Evolutionary conservation across 805 yeast species (phyloP), one percentile per base, ranked within the genome.

Genomic region (Candida sanyiensis): DNA sequence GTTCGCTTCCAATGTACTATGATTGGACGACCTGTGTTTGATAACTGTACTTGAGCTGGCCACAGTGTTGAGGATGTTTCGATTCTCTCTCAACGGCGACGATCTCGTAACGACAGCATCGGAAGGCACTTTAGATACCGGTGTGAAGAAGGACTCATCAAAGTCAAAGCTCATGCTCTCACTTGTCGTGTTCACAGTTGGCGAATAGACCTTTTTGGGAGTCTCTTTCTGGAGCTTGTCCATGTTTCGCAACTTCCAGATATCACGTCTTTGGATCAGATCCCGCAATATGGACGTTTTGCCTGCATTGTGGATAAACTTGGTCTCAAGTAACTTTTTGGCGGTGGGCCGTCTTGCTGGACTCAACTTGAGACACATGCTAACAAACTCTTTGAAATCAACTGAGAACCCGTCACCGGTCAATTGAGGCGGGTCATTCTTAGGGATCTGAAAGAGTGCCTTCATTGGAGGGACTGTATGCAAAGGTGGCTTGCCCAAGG

Each of bases 401-500:
- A 51, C 46, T 4, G 78, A 77, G 59, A 83, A 86, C 41, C 78
- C 81, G 23, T 86, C 64, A 7, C 97, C 97, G 57, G 87, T 95
- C 36, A 93, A 66, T 37, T 95, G 69, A 7, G 98, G 95, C 5
- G 99, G 97, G 31, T 84, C 81, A 48, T 81, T 83, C 50, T 87
- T 26, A 57, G 72, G 49, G 48, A 55, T 46, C 15, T 48, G 53
- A 48, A 66, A 64, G 6, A 55, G 40, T 12, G 64, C 71, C 35
- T 66, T 65, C 51, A 66, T 67, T 53, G 69, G 45, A 51, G 62
- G 48, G 48, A 51, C 80, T 40, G 87, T 95, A 45, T 95, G 79
- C 54, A 88, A 84, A 1, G 99, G 99, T n/a, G 99, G 99, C 50
- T 85, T 87, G 0, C 97, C 97, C 0, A 95, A 87, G 5, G 95